Percentiles rank a stretch among this genome's conserved stretches.
These are phyloP conservation scores for Polygonum aviculare DNA, from an alignment of 148 eudicot species.

Conservation along the genomic window DNA sequence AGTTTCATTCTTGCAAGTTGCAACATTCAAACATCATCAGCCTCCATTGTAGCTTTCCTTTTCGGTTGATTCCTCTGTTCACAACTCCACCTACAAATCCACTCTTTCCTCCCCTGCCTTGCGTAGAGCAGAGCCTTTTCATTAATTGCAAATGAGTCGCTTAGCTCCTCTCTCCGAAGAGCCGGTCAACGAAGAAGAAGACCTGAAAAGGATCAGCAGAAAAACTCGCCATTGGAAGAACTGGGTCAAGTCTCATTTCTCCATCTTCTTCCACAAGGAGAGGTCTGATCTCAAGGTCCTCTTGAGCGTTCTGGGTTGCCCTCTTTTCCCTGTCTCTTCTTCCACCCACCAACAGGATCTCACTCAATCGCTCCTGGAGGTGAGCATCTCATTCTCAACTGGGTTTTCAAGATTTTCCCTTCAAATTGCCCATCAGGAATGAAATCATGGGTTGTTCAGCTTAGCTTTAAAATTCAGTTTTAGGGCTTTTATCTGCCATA, in stretches of 20 bases:
- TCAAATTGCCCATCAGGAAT: not conserved
- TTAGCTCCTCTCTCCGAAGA: constrained; percentile 15
- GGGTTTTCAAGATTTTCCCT: not conserved
- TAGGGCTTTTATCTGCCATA: not conserved
- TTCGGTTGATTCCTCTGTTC: not conserved
- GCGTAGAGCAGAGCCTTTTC: not conserved
- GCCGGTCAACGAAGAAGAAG: constrained; percentile 47
- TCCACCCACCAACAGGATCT: constrained; percentile 18
- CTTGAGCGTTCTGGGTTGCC: constrained; percentile 86
- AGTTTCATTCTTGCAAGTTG: not conserved
- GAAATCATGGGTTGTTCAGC: not conserved
- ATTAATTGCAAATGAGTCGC: constrained; percentile 12
- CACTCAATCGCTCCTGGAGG: constrained; percentile 31
- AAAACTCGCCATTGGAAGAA: constrained; percentile 44
- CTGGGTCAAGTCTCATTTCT: constrained; percentile 54
- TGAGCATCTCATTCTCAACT: constrained; percentile 15
- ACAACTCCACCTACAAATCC: constrained; percentile 4
- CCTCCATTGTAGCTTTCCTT: not conserved
- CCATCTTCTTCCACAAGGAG: constrained; percentile 42
- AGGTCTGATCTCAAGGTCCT: constrained; percentile 76
- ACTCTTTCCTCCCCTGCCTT: not conserved
- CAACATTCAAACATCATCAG: not conserved
- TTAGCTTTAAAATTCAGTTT: not conserved
- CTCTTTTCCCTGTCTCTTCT: constrained; percentile 66
- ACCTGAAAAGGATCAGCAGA: constrained; percentile 28